phyloP scores from a whole-genome alignment of 371 early-diverging fungal species.

The Mucor plumbeus region DNA sequence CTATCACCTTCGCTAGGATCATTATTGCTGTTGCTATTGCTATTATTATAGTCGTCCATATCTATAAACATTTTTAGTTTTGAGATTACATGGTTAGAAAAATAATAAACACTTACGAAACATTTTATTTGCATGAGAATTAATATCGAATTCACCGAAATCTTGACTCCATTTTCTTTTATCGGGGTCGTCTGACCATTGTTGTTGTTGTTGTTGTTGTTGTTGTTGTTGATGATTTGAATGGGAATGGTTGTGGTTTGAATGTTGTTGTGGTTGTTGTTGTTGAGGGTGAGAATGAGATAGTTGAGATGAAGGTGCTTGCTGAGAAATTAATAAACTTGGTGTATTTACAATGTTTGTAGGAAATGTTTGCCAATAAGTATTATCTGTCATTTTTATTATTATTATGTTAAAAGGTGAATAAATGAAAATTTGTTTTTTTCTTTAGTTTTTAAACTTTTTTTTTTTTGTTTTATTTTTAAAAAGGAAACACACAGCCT shows the following conservation, averaged over 20 bases:
- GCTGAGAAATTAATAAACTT: slow-evolving; percentile 3
- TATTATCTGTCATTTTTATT: slow-evolving; percentile 10
- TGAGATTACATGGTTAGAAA: background rate
- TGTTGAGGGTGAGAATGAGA: background rate
- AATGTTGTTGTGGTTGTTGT: background rate
- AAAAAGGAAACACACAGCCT: background rate
- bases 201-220: slow-evolving; percentile 14
- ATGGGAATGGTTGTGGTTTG: background rate
- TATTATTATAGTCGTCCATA: slow-evolving; percentile 17
- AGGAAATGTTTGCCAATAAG: slow-evolving; percentile 20
- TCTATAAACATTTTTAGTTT: slow-evolving; percentile 1
- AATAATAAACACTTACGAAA: slow-evolving; percentile 14
- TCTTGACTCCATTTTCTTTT: slow-evolving; percentile 19
- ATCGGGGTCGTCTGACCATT: slow-evolving; percentile 14
- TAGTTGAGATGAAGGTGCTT: background rate
- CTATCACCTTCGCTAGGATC: slow-evolving; percentile 29
- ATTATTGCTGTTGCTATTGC: slow-evolving; percentile 7
- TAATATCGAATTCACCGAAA: slow-evolving; percentile 19
- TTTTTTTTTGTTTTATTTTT: too few relatives aligned
- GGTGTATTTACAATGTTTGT: slow-evolving; percentile 10
- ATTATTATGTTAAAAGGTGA: background rate
- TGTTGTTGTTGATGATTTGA: background rate
- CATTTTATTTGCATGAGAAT: slow-evolving; percentile 1
- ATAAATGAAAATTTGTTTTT: background rate
- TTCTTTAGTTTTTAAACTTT: background rate